A percentile compares a stretch with the other conserved stretches of the same genome.
Evolutionary conservation across 73 alveolate genomes (phyloP).

Genomic region (Tetrahymena thermophila): DNA sequence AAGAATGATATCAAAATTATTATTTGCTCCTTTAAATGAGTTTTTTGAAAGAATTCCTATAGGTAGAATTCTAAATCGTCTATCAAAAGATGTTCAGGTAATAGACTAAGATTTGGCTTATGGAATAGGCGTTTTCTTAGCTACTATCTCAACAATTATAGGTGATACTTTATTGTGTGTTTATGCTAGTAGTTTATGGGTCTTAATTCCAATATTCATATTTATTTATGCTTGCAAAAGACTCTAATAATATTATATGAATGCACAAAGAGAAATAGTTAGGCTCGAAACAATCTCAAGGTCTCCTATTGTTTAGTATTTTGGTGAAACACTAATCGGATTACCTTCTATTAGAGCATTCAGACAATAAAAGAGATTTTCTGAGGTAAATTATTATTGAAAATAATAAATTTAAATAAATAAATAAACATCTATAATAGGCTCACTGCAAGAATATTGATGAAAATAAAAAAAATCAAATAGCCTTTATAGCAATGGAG

Average conservation of each 20-base stretch:
- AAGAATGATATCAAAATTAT: slow-evolving; percentile 38
- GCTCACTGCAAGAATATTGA: slow-evolving; percentile 10
- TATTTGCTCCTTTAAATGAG: slow-evolving; percentile 83
- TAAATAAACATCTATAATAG: neutral
- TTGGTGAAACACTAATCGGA: slow-evolving; percentile 85
- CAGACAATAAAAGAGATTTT: slow-evolving; percentile 45
- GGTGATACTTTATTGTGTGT: slow-evolving; percentile 9
- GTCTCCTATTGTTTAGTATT: slow-evolving; percentile 75
- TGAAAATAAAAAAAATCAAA: slow-evolving; percentile 21
- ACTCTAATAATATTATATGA: slow-evolving; percentile 20
- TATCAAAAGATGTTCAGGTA: slow-evolving; percentile 73
- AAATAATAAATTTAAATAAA: neutral
- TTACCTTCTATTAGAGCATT: slow-evolving; percentile 76
- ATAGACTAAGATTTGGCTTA: slow-evolving; percentile 29
- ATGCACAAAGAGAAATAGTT: slow-evolving; percentile 54
- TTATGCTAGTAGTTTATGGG: slow-evolving; percentile 17
- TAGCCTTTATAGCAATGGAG: slow-evolving; percentile 33
- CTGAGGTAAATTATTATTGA: neutral
- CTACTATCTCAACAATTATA: neutral
- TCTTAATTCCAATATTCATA: neutral
- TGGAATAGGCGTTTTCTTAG: slow-evolving; percentile 3
- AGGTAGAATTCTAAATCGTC: slow-evolving; percentile 88
- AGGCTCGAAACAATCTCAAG: slow-evolving; percentile 34
- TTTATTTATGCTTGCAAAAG: slow-evolving; percentile 13
- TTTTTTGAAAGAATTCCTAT: slow-evolving; percentile 93